Percentiles rank a stretch among this genome's conserved stretches.
These are phyloP conservation scores for Agrostemma githago DNA, from an alignment of 148 eudicot genomes.

Conservation along the genomic window DNA sequence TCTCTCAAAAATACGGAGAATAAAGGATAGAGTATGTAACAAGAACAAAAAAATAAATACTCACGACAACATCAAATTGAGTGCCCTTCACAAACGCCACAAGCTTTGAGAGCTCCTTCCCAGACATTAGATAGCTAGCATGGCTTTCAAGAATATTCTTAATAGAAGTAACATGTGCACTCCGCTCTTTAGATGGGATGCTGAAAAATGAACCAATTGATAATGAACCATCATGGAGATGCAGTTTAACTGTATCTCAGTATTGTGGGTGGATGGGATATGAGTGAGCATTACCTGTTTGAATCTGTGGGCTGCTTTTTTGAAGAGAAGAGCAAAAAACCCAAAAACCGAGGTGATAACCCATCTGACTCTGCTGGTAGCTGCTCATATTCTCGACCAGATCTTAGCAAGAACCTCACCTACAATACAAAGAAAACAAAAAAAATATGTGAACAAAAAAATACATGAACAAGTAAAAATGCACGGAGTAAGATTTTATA, in stretches of 20 bases:
- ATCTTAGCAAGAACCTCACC: slow-evolving; percentile 96
- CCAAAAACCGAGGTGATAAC: slow-evolving; percentile 72
- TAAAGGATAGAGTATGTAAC: neutral
- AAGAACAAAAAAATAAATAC: slow-evolving; percentile 12
- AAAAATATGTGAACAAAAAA: neutral
- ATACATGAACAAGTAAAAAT: neutral
- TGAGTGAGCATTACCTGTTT: slow-evolving; percentile 43
- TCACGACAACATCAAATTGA: slow-evolving; percentile 93
- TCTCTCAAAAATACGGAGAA: too few species aligned
- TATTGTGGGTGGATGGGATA: neutral
- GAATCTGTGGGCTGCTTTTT: slow-evolving; percentile 63
- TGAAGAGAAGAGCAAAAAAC: slow-evolving; percentile 65
- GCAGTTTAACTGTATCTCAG: neutral
- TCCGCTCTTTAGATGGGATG: slow-evolving; percentile 70
- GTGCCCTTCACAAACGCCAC: slow-evolving; percentile 99
- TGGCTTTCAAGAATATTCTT: slow-evolving; percentile 90
- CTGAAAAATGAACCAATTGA: slow-evolving; percentile 29
- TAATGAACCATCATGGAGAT: neutral
- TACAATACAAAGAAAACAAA: slow-evolving; percentile 19
- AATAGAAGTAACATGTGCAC: slow-evolving; percentile 84
- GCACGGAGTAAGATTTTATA: neutral
- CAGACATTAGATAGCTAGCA: slow-evolving; percentile 93
- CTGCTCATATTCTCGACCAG: slow-evolving; percentile 89
- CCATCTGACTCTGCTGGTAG: slow-evolving; percentile 55
- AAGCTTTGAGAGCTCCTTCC: slow-evolving; percentile 93